Conservation (phyloP, 352 stramenopile genomes). For the Blastocystis sp. region DNA sequence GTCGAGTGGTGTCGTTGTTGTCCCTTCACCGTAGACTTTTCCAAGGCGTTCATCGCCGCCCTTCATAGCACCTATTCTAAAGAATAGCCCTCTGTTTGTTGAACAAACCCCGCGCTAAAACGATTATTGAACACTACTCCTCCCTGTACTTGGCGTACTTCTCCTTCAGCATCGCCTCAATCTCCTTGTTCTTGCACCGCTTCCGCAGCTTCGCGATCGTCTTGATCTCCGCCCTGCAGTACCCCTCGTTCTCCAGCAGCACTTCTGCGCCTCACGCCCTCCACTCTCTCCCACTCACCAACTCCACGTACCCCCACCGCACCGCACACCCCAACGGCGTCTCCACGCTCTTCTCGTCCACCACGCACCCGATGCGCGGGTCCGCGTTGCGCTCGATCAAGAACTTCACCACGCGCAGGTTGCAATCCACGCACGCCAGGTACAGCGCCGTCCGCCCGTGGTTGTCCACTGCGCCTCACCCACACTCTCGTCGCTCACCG, state of each 20-base stretch:
- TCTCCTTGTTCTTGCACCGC: constrained; percentile 56
- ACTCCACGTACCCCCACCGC: constrained; percentile 47
- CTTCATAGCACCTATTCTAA: constrained; percentile 5
- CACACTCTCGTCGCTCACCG: neutral
- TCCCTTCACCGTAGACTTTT: neutral
- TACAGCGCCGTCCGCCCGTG: constrained; percentile 49
- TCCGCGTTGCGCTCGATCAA: constrained; percentile 44
- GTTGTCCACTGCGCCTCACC: constrained; percentile 40
- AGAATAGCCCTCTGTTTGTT: constrained; percentile 24
- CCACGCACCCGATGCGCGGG: constrained; percentile 42
- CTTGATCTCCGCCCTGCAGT: constrained; percentile 64
- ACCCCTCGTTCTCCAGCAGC: constrained; percentile 33
- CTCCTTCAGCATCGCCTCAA: constrained; percentile 47
- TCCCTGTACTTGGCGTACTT: constrained; percentile 36
- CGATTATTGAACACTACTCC: constrained; percentile 5
- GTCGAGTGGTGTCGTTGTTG: neutral
- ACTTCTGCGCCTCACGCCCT: constrained; percentile 8
- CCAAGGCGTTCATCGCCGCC: neutral
- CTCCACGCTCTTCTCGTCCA: constrained; percentile 62
- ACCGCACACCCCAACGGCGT: constrained; percentile 54
- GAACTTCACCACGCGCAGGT: constrained; percentile 4
- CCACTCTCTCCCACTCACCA: constrained; percentile 23
- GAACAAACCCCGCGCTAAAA: neutral
- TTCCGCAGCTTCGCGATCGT: constrained; percentile 37
- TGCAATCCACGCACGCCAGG: constrained; percentile 47